Evolutionary conservation across 2,329 filamentous ascomycete genomes (phyloP).

Genomic region (Phoma sp.): DNA sequence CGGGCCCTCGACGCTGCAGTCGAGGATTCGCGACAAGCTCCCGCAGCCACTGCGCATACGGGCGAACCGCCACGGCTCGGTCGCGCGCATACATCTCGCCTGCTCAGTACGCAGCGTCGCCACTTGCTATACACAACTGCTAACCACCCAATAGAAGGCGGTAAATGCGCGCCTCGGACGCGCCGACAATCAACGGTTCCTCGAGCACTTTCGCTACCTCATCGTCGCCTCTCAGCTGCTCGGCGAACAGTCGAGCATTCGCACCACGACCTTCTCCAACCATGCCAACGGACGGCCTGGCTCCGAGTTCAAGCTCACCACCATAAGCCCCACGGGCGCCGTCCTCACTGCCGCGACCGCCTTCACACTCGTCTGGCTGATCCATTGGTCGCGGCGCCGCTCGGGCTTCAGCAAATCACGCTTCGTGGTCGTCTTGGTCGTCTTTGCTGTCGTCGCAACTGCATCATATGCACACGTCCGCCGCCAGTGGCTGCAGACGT

Average conservation of each 20-base stretch:
- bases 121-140: not conserved
- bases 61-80: constrained; percentile 45
- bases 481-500: constrained; percentile 81
- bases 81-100: constrained; percentile 48
- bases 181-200: constrained; percentile 81
- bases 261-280: constrained; percentile 39
- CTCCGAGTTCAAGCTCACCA: constrained; percentile 49
- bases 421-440: constrained; percentile 53
- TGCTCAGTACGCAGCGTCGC: constrained; percentile 43
- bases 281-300: constrained; percentile 32
- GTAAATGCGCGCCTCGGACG: constrained; percentile 76
- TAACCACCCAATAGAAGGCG: constrained; percentile 61
- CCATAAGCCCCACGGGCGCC: constrained; percentile 70
- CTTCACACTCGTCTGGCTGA: constrained; percentile 69
- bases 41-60: constrained; percentile 55
- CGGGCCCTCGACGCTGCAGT: constrained; percentile 58
- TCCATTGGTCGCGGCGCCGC: constrained; percentile 72
- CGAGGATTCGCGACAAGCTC: constrained; percentile 58
- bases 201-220: constrained; percentile 92
- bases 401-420: constrained; percentile 65
- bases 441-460: constrained; percentile 62
- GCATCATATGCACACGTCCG: constrained; percentile 75
- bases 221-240: constrained; percentile 91
- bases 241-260: constrained; percentile 63
- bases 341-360: constrained; percentile 69